A percentile compares a stretch with the other conserved stretches of the same genome.
Evolutionary conservation across 192 early-diverging fungal species (phyloP).

Genomic region (Mortierella alpina): DNA sequence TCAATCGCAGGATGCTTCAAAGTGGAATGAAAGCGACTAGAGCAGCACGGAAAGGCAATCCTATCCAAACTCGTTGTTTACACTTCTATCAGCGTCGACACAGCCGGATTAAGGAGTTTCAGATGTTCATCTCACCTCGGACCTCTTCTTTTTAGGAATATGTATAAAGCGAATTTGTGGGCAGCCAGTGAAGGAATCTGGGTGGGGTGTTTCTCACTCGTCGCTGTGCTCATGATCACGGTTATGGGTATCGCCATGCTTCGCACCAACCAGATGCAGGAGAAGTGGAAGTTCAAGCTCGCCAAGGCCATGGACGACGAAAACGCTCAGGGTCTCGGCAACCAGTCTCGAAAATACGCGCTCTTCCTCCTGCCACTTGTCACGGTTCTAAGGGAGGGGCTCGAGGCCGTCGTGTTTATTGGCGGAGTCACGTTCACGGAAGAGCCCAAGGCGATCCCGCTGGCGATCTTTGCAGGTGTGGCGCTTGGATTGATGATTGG

Average conservation of each 20-base stretch:
- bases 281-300: constrained; percentile 81
- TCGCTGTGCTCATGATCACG: constrained; percentile 83
- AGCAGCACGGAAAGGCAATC: background rate
- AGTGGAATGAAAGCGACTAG: background rate
- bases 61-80: background rate
- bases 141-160: constrained; percentile 9
- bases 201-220: constrained; percentile 69
- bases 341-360: constrained; percentile 63
- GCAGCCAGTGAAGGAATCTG: constrained; percentile 71
- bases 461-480: constrained; percentile 80
- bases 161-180: constrained; percentile 33
- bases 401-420: constrained; percentile 90
- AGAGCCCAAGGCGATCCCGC: constrained; percentile 75
- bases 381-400: constrained; percentile 85
- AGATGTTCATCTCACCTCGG: no score
- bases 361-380: constrained; percentile 89
- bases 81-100: background rate
- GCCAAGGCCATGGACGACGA: constrained; percentile 62
- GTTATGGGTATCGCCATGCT: constrained; percentile 87
- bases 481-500: constrained; percentile 75
- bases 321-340: constrained; percentile 51
- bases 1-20: no score
- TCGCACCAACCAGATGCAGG: constrained; percentile 75
- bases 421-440: constrained; percentile 82
- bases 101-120: no score